Evolutionary conservation across 139 green algal genomes (phyloP), one percentile per base, ranked within the genome.

Genomic region (Astrephomene gubernaculifera): DNA sequence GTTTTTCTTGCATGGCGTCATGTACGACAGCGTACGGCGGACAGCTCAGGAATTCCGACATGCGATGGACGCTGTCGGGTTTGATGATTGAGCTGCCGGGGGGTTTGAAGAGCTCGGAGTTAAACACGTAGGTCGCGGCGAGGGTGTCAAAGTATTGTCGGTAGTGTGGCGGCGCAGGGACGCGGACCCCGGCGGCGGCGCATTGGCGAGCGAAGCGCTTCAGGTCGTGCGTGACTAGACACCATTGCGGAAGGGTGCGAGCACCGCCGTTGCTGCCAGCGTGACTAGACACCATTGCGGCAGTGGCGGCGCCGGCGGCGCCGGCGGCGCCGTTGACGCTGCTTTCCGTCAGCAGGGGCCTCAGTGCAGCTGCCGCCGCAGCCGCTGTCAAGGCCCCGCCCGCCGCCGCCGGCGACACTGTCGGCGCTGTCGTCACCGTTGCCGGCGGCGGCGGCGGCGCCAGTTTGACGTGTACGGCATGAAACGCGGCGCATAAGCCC

Each of bases 331-430:
- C 12, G 36, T 31, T 21, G 24, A n/a, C n/a, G n/a, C n/a, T n/a
- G n/a, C n/a, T n/a, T n/a, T n/a, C n/a, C n/a, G n/a, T n/a, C n/a
- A 72, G 65, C 65, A 72, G 65, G 19, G 65, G 65, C 65, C 17
- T 5, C 65, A 72, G 65, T 6, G 36, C 33, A 0, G 17, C 36
- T 1, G 65, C 65, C 65, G 65, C 65, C 17, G 12, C 65, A 12
- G 12, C 7, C 35, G 65, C 35, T 36, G 65, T 72, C 65, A 72
- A n/a, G n/a, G n/a, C n/a, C n/a, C n/a, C n/a, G 65, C 9, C 1
- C 65, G 12, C 36, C 65, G 35, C 33, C 65, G 24, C 1, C 35
- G 9, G 36, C 65, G 8, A 21, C 36, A 4, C 21, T 25, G 36
- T n/a, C n/a, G n/a, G n/a, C n/a, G n/a, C n/a, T n/a, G n/a, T n/a